Evolutionary conservation across 345 rosid species (phyloP).

Genomic region (Citrus cavaleriei): DNA sequence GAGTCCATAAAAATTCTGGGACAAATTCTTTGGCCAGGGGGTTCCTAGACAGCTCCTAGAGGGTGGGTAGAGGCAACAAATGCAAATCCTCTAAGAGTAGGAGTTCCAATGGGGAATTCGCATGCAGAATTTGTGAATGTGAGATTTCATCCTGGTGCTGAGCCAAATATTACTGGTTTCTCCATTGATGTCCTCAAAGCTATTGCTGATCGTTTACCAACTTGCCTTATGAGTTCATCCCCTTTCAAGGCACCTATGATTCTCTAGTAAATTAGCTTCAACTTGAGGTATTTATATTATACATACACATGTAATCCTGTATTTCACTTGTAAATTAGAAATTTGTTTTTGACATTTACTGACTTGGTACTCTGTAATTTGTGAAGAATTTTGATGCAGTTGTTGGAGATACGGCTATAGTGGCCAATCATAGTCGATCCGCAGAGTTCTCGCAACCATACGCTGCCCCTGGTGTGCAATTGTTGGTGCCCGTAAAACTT

Average conservation of each 20-base stretch:
- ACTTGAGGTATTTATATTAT: not conserved
- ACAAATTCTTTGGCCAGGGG: conserved; percentile 25
- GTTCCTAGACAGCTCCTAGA: not conserved
- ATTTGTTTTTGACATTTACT: not conserved
- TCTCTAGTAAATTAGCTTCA: conserved; percentile 8
- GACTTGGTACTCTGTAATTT: too few species aligned
- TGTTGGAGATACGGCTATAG: conserved; percentile 21
- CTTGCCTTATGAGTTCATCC: conserved; percentile 4
- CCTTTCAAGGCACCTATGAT: conserved; percentile 17
- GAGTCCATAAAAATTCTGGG: conserved; percentile 16
- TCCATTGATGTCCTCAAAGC: conserved; percentile 15
- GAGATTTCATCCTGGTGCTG: not conserved
- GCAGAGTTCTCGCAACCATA: conserved; percentile 31
- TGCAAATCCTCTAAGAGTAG: conserved; percentile 12
- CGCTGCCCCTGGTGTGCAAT: conserved; percentile 17
- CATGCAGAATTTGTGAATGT: conserved; percentile 19
- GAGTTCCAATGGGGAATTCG: conserved; percentile 8
- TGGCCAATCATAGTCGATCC: conserved; percentile 11
- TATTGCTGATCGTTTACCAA: not conserved
- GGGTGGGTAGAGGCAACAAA: not conserved
- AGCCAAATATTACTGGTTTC: conserved; percentile 8
- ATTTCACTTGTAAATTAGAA: not conserved
- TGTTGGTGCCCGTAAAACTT: conserved; percentile 2
- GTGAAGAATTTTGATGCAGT: conserved; percentile 22
- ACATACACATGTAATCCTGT: not conserved